Percentiles rank a stretch among this genome's conserved stretches.
These are phyloP conservation scores for Fraxinus quadrangulata DNA, from an alignment of 257 asterid genomes.

Conservation along the genomic window DNA sequence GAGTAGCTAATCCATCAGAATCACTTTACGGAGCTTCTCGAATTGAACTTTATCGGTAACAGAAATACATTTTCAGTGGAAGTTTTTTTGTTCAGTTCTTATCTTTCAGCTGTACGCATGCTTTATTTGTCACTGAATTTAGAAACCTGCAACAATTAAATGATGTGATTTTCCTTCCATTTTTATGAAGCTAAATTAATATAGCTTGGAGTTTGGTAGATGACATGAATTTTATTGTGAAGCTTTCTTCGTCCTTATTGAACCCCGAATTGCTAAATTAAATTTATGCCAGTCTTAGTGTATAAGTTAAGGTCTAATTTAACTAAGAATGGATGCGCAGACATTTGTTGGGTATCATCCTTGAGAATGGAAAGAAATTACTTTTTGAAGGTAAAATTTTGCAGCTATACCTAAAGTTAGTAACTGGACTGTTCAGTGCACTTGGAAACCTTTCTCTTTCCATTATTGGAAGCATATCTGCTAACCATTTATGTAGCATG, in stretches of 20 bases:
- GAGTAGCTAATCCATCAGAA: conserved; percentile 62
- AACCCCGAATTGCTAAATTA: conserved; percentile 7
- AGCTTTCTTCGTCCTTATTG: not conserved
- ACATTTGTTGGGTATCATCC: not conserved
- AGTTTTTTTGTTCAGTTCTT: not conserved
- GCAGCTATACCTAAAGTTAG: not conserved
- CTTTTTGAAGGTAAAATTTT: not conserved
- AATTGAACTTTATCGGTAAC: conserved; percentile 82
- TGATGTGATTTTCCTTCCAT: conserved; percentile 5
- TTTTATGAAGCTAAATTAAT: conserved; percentile 7
- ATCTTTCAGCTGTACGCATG: conserved; percentile 18
- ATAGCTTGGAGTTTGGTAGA: conserved; percentile 8
- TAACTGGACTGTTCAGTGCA: not conserved
- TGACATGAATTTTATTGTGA: not conserved
- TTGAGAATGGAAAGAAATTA: not conserved
- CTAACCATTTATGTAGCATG: not conserved
- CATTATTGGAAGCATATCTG: not conserved
- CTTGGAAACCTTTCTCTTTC: not conserved
- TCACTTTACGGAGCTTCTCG: conserved; percentile 73
- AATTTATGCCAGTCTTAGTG: not conserved
- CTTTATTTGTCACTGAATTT: conserved; percentile 9
- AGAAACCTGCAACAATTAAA: conserved; percentile 17
- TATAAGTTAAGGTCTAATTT: conserved; percentile 1
- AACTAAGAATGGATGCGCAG: not conserved
- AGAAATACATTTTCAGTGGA: not conserved